Evolutionary conservation across 192 early-diverging fungal genomes (phyloP).

Genomic region (Coemansia aciculifera): DNA sequence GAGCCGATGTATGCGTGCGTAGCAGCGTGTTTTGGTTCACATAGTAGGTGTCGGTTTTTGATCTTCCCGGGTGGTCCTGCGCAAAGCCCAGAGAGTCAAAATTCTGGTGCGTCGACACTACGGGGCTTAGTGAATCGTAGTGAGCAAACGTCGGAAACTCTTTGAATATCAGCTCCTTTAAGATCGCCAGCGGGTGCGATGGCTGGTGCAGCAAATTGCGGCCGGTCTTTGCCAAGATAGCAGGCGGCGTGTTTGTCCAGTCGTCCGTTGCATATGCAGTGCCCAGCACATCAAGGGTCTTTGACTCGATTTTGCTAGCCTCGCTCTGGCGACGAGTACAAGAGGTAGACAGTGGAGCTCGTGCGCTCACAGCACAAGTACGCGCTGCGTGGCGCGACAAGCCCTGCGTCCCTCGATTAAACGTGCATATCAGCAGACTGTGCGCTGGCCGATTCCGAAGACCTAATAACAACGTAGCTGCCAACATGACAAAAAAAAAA

Average conservation of each 20-base stretch:
- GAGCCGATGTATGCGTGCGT: constrained; percentile 93
- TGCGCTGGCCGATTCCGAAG: neutral
- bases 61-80: constrained; percentile 78
- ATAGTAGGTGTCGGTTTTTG: constrained; percentile 90
- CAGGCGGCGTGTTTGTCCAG: constrained; percentile 76
- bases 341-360: neutral
- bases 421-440: neutral
- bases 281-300: constrained; percentile 23
- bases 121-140: constrained; percentile 71
- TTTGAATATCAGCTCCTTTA: constrained; percentile 75
- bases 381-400: neutral
- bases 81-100: constrained; percentile 91
- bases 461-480: neutral
- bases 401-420: neutral
- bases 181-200: constrained; percentile 85
- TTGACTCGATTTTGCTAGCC: neutral
- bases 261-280: constrained; percentile 55
- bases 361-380: neutral
- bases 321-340: neutral
- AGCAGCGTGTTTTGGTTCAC: constrained; percentile 76
- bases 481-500: neutral
- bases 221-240: constrained; percentile 73
- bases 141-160: constrained; percentile 69
- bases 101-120: constrained; percentile 81
- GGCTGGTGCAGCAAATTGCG: constrained; percentile 75